These are phyloP conservation scores for Teratosphaeria viscida DNA, from an alignment of 2,329 filamentous ascomycete species.

Conservation along the genomic window DNA sequence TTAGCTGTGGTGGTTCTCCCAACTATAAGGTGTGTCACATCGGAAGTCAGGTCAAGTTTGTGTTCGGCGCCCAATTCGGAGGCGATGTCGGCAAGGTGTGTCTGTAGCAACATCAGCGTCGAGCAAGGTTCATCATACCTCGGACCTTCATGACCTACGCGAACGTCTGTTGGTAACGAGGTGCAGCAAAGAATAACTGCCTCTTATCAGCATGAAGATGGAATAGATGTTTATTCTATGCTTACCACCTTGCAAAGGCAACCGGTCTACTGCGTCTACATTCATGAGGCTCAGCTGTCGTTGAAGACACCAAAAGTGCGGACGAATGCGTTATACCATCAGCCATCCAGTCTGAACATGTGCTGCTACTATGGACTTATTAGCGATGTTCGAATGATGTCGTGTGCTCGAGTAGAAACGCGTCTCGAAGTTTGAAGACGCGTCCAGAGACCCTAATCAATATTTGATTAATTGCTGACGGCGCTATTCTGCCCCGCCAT, in stretches of 20 bases:
- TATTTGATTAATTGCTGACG: background rate
- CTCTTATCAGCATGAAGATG: slow-evolving; percentile 12
- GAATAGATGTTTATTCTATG: background rate
- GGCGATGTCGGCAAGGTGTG: slow-evolving; percentile 45
- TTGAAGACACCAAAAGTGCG: background rate
- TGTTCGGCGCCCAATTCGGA: slow-evolving; percentile 76
- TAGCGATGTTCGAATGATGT: background rate
- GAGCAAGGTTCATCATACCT: background rate
- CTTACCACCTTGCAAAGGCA: background rate
- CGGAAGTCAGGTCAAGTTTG: slow-evolving; percentile 86
- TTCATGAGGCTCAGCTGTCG: background rate
- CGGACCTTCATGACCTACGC: slow-evolving; percentile 10
- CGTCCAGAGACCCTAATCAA: background rate
- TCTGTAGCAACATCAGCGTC: slow-evolving; percentile 9
- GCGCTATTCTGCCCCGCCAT: background rate
- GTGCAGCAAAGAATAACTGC: slow-evolving; percentile 25
- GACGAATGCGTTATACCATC: background rate
- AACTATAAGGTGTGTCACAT: slow-evolving; percentile 89
- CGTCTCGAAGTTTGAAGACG: background rate
- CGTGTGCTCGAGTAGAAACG: background rate
- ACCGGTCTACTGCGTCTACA: background rate
- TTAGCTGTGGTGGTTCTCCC: slow-evolving; percentile 84
- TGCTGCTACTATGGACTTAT: background rate
- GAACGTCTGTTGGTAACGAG: slow-evolving; percentile 22
- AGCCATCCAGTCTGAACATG: background rate